phyloP scores from a whole-genome alignment of 352 stramenopile species.

The Globisporangium alternatum region DNA sequence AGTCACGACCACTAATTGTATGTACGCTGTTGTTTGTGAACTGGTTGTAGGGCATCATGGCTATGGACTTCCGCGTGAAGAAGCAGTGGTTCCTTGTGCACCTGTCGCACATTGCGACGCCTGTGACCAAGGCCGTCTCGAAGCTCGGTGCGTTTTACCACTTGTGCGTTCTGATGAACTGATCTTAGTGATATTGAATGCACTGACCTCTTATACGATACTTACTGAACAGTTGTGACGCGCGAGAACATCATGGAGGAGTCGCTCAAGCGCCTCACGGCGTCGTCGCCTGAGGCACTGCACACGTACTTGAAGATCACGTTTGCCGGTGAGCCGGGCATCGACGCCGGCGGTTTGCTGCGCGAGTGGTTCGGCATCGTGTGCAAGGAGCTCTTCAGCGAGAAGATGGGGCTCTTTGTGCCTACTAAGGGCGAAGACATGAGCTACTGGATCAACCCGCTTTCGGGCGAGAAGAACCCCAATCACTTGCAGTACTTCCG shows the following conservation, averaged over 20 bases:
- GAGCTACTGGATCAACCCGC: slow-evolving; percentile 72
- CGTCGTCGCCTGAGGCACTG: slow-evolving; percentile 37
- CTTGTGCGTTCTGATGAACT: not conserved
- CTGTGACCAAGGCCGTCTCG: slow-evolving; percentile 53
- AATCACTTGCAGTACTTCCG: slow-evolving; percentile 56
- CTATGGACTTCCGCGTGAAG: slow-evolving; percentile 71
- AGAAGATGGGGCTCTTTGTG: slow-evolving; percentile 49
- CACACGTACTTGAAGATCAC: slow-evolving; percentile 70
- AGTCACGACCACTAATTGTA: not conserved
- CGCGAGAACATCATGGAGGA: slow-evolving; percentile 59
- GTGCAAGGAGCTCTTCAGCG: slow-evolving; percentile 51
- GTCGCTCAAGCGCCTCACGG: slow-evolving; percentile 39
- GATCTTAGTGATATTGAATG: not conserved
- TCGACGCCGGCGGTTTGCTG: slow-evolving; percentile 62
- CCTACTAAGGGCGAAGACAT: slow-evolving; percentile 58
- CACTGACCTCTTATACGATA: not conserved
- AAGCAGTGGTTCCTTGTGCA: slow-evolving; percentile 85
- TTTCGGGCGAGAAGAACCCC: slow-evolving; percentile 41
- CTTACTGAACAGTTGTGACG: slow-evolving; percentile 32
- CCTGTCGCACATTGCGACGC: slow-evolving; percentile 59
- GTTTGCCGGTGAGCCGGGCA: slow-evolving; percentile 58
- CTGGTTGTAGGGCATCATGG: slow-evolving; percentile 55
- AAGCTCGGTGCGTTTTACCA: slow-evolving; percentile 54
- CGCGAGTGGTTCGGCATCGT: slow-evolving; percentile 72
- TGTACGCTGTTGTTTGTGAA: not conserved